These are phyloP conservation scores for Otatea glauca DNA, from an alignment of 176 grass and related monocot species.

Conservation along the genomic window DNA sequence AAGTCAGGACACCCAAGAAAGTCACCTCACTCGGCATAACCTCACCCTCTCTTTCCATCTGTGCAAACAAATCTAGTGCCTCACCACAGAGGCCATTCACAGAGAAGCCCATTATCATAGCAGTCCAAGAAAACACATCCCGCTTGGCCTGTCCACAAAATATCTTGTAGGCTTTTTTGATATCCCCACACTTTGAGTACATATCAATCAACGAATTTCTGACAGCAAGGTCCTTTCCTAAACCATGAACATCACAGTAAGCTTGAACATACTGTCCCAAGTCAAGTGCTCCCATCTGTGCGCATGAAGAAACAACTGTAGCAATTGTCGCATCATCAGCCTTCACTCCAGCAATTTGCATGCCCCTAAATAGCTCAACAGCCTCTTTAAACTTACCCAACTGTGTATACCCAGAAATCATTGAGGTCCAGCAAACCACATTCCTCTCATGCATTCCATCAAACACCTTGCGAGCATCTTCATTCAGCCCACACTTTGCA, in stretches of 20 bases:
- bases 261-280: slow-evolving; percentile 74
- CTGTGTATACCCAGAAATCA: slow-evolving; percentile 77
- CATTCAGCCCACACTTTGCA: slow-evolving; percentile 62
- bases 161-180: slow-evolving; percentile 70
- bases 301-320: slow-evolving; percentile 83
- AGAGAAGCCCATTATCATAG: slow-evolving; percentile 85
- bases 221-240: slow-evolving; percentile 62
- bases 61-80: slow-evolving; percentile 85
- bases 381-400: slow-evolving; percentile 74
- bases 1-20: slow-evolving; percentile 75
- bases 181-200: slow-evolving; percentile 92
- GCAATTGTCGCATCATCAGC: slow-evolving; percentile 72
- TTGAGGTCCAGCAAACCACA: slow-evolving; percentile 83
- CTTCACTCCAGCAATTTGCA: slow-evolving; percentile 70
- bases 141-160: slow-evolving; percentile 56
- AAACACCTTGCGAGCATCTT: slow-evolving; percentile 76
- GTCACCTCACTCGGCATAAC: slow-evolving; percentile 79
- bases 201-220: slow-evolving; percentile 91
- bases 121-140: slow-evolving; percentile 89
- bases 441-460: slow-evolving; percentile 67
- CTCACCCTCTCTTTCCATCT: slow-evolving; percentile 72
- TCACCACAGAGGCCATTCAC: slow-evolving; percentile 71
- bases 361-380: slow-evolving; percentile 72
- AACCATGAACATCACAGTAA: slow-evolving; percentile 72
- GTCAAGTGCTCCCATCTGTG: slow-evolving; percentile 77